Evolutionary conservation across 1,284 basidiomycete genomes (phyloP), one percentile per base, ranked within the genome.

Genomic region (Sporisorium exsertum): DNA sequence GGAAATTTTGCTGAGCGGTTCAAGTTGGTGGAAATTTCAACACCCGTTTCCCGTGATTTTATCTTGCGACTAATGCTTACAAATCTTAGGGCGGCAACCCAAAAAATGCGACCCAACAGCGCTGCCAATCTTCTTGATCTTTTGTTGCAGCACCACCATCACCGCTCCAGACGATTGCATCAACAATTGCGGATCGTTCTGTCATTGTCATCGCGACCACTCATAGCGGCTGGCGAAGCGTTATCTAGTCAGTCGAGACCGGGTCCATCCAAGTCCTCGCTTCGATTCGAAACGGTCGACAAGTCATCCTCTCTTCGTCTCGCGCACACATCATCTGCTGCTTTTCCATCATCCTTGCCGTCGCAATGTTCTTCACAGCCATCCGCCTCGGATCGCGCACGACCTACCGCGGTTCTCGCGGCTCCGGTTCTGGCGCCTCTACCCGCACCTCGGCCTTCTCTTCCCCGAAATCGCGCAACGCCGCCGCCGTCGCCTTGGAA

Each of bases 311-410:
- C n/a, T 47, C 45, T 47, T 26, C 45, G 16, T 6, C 15, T 15
- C 12, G 2, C 24, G 24, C 13, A 20, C 13, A 18, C 40, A 43
- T 43, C 40, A 43, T 6, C 24, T 27, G 45, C 22, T 26, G 10
- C 47, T 16, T 27, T 35, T 9, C 20, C 50, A 1, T 43, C 15
- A n/a, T 43, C 20, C 47, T 24, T 15, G 3, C 32, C 0, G 12
- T 4, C 53, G 33, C n/a, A n/a, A 84, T 84, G 82, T 81, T 84
- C 64, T 67, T 72, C 9, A 72, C 81, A 24, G 61, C 79, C n/a
- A 62, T 78, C 29, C 77, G 79, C n/a, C 69, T 80, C 52, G 69
- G 72, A 15, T 85, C 83, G 16, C 80, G 83, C 9, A 85, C 83
- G 22, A 85, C 83, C 29, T 85, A 85, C 61, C 77, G 82, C 8